These are phyloP conservation scores for Hericium rajendrae DNA, from an alignment of 768 basidiomycete species.

Conservation along the genomic window DNA sequence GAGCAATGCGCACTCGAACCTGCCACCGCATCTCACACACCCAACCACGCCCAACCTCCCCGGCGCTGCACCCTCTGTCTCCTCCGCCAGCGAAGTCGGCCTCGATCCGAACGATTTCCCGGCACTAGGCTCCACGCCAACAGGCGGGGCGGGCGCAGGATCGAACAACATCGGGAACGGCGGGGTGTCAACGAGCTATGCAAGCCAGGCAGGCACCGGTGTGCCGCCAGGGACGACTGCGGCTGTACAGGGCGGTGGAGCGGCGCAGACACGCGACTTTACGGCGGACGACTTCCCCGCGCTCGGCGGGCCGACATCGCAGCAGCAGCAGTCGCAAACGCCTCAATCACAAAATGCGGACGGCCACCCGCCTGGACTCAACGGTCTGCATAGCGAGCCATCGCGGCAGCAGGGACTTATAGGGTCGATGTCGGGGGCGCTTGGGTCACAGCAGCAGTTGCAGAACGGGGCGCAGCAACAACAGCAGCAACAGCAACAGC, in stretches of 20 bases:
- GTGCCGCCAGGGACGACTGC: conserved; percentile 33
- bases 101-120: conserved; percentile 85
- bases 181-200: conserved; percentile 56
- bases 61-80: conserved; percentile 47
- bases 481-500: conserved; percentile 25
- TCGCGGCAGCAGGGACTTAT: conserved; percentile 38
- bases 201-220: conserved; percentile 71
- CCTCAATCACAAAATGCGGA: conserved; percentile 24
- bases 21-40: conserved; percentile 49
- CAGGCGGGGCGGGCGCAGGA: conserved; percentile 29
- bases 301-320: conserved; percentile 46
- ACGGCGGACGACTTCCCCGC: conserved; percentile 90
- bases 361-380: conserved; percentile 66
- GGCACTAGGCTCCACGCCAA: conserved; percentile 63
- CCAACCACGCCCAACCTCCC: conserved; percentile 30
- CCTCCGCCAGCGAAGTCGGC: conserved; percentile 64
- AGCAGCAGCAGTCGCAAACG: conserved; percentile 30
- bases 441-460: conserved; percentile 4
- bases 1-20: conserved; percentile 40
- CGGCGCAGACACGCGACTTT: conserved; percentile 50
- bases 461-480: conserved; percentile 21
- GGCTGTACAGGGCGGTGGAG: conserved; percentile 22
- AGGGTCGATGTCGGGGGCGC: not conserved
- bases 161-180: conserved; percentile 21
- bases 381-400: conserved; percentile 45